Conservation (phyloP, 2,329 filamentous ascomycete genomes). For the Dothideomycetes sp. region DNA sequence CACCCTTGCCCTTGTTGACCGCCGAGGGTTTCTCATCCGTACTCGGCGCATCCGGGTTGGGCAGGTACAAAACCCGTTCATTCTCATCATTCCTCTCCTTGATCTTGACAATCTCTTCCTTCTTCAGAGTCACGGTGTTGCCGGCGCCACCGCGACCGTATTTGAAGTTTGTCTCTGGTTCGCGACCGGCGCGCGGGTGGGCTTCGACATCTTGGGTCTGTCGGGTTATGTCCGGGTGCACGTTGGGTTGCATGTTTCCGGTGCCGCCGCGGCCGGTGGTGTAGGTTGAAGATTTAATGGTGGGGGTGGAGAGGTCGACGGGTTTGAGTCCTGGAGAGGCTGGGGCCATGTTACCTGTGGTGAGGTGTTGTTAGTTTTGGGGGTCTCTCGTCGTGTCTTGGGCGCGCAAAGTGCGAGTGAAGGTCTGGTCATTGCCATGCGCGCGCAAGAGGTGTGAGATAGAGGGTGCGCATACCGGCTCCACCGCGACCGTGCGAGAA, state of each 20-base stretch:
- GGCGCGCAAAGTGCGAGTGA: too few species aligned
- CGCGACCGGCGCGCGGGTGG: constrained; percentile 35
- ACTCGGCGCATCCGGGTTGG: too few species aligned
- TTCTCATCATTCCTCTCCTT: constrained; percentile 26
- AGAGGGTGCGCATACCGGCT: constrained; percentile 45
- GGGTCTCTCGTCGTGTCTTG: background rate
- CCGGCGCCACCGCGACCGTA: constrained; percentile 67
- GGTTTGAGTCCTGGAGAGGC: constrained; percentile 28
- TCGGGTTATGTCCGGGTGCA: constrained; percentile 62
- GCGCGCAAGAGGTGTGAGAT: too few species aligned
- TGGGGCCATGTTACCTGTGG: constrained; percentile 40
- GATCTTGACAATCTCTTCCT: constrained; percentile 23
- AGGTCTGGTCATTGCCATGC: too few species aligned
- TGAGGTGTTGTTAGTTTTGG: background rate
- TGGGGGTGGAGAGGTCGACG: constrained; percentile 66
- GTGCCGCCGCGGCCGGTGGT: constrained; percentile 84
- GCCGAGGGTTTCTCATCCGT: constrained; percentile 36
- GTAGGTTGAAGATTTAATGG: constrained; percentile 71
- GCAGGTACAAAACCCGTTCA: constrained; percentile 22
- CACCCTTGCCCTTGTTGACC: constrained; percentile 41
- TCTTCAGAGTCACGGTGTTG: constrained; percentile 48
- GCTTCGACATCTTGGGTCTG: constrained; percentile 73
- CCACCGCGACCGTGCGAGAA: constrained; percentile 67
- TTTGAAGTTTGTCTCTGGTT: constrained; percentile 51
- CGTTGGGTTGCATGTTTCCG: constrained; percentile 77